These are phyloP conservation scores for Clarkia xantiana DNA, from an alignment of 345 rosid genomes.

Conservation along the genomic window DNA sequence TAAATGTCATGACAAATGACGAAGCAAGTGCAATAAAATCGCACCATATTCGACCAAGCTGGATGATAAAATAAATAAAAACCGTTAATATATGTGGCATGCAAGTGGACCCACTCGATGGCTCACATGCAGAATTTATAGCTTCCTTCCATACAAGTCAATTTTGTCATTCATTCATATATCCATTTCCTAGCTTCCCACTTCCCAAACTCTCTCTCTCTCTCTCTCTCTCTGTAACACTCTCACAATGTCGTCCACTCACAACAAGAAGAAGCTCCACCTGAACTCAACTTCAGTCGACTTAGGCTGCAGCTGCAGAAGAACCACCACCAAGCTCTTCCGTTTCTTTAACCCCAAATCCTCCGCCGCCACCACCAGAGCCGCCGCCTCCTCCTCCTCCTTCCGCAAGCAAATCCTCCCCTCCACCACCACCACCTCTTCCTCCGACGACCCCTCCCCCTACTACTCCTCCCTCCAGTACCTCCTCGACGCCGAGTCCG, in stretches of 20 bases:
- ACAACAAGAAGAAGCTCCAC: conserved; percentile 29
- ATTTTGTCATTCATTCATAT: no score
- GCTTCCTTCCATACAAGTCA: no score
- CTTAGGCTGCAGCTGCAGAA: conserved; percentile 63
- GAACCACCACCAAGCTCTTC: conserved; percentile 25
- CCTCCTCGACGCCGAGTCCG: conserved; percentile 16
- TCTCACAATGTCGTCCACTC: no score
- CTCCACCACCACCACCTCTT: conserved; percentile 3
- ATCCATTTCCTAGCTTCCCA: no score
- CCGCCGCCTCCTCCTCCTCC: conserved; percentile 4
- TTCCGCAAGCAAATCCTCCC: conserved; percentile 15
- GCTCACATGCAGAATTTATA: no score
- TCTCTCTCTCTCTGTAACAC: no score
- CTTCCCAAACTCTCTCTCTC: no score
- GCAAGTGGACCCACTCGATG: no score
- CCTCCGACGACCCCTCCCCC: conserved; percentile 9
- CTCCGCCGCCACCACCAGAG: conserved; percentile 9
- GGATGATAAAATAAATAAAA: no score
- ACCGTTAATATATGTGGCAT: no score
- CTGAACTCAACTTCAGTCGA: conserved; percentile 45
- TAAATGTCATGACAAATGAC: conserved; percentile 17
- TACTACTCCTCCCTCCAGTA: conserved; percentile 9
- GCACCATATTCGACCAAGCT: no score
- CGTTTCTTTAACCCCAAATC: conserved; percentile 29
- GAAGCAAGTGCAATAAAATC: conserved; percentile 10